Percentiles rank a stretch among this genome's conserved stretches.
phyloP scores from a whole-genome alignment of 208 protist genomes.

The Leishmania major region DNA sequence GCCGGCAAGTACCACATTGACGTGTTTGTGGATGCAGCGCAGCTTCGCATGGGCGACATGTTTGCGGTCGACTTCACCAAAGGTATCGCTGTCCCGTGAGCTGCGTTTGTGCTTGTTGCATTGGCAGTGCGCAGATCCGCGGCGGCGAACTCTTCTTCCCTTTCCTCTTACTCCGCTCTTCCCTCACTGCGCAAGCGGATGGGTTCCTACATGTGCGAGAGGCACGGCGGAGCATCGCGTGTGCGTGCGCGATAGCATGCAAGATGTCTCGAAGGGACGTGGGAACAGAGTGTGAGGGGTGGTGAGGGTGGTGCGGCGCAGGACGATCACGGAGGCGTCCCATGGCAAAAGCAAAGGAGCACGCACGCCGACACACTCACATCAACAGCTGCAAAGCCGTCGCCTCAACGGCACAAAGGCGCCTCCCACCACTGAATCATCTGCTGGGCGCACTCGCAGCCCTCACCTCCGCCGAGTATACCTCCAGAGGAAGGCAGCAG shows the following conservation, averaged over 20 bases:
- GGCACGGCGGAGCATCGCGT: background rate
- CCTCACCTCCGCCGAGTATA: background rate
- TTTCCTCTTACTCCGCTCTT: background rate
- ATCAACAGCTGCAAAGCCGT: background rate
- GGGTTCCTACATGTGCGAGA: background rate
- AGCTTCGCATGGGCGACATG: conserved; percentile 59
- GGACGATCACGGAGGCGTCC: background rate
- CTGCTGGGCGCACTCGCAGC: background rate
- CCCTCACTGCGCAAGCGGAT: background rate
- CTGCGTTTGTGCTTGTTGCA: background rate
- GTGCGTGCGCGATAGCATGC: background rate
- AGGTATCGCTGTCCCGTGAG: conserved; percentile 39
- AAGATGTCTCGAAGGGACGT: background rate
- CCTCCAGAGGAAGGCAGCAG: background rate
- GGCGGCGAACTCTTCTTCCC: background rate
- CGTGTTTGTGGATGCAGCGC: conserved; percentile 77
- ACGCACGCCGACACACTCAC: background rate
- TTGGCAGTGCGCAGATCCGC: background rate
- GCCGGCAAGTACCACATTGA: conserved; percentile 91
- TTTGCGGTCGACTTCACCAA: conserved; percentile 78
- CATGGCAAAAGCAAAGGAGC: background rate
- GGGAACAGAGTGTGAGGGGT: background rate
- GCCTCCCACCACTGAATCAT: background rate
- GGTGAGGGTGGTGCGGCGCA: background rate
- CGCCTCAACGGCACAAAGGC: background rate